Evolutionary conservation across 1,139 yeast genomes (phyloP), one percentile per base, ranked within the genome.

Genomic region (Kluyveromyces marxianus): DNA sequence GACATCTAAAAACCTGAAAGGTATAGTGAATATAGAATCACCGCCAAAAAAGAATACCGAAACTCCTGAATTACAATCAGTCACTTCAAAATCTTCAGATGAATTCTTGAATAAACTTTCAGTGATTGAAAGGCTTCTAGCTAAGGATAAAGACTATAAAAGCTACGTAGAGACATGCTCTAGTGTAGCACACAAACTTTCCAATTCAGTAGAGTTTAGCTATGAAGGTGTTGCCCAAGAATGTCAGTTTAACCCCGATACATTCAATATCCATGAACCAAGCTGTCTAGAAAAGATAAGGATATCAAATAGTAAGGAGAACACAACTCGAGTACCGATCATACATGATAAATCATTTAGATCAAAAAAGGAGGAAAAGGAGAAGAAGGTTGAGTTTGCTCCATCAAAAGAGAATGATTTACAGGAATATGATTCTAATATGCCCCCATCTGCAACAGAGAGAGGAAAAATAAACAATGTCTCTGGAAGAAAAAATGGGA

Each of bases 371-470:
- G 21, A 14, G 21, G 21, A 14, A 14, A 14, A 14, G 21, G 7
- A 7, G 14, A 34, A 33, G 27, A 40, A 26, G 21, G 38, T 40
- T 2, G 33, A 21, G 4, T 40, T 40, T 27, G 33, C 27, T 35
- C 32, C 25, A 5, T 6, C 21, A 6, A 25, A 28, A 34, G 37
- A 25, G 4, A 14, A 26, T 26, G 43, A 40, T 14, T 14, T 40
- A 21, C 43, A 40, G 32, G 21, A 14, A 21, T 40, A 34, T 27
- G 38, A 40, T 34, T 27, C 8, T 4, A 34, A 40, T 35, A 26
- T 25, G 25, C 43, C 43, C 4, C 34, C 38, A 27, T 33, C 37
- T 5, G 8, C 38, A 26, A 40, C 43, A 4, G 43, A 27, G n/a
- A 33, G 27, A 7, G 35, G 28, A n/a, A 40, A 40, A 40, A 26